A percentile compares a stretch with the other conserved stretches of the same genome.
phyloP scores from a whole-genome alignment of 768 basidiomycete genomes.

The Suillus subluteus region DNA sequence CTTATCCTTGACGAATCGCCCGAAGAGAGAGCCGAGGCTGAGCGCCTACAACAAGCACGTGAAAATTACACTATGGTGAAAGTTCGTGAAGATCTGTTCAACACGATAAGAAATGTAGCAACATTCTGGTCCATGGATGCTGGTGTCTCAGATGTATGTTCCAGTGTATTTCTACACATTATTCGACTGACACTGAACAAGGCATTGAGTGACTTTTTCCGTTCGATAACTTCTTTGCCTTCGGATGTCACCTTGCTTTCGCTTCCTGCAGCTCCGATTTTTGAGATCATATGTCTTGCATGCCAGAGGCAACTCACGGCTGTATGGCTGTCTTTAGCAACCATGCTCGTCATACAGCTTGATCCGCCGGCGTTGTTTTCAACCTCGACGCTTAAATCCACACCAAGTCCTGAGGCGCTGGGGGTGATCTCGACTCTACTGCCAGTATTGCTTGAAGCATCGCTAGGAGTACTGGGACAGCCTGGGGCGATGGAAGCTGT shows the following conservation, averaged over 20 bases:
- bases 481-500: slow-evolving; percentile 75
- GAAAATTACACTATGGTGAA: slow-evolving; percentile 64
- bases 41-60: slow-evolving; percentile 60
- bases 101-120: slow-evolving; percentile 60
- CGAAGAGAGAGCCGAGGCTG: slow-evolving; percentile 52
- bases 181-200: slow-evolving; percentile 29
- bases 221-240: slow-evolving; percentile 82
- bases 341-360: slow-evolving; percentile 80
- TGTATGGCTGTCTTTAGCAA: slow-evolving; percentile 83
- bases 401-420: slow-evolving; percentile 58
- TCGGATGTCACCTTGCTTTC: slow-evolving; percentile 79
- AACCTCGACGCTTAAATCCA: slow-evolving; percentile 47
- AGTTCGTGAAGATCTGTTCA: slow-evolving; percentile 69
- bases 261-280: slow-evolving; percentile 77
- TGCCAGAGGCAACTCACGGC: slow-evolving; percentile 73
- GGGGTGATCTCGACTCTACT: slow-evolving; percentile 58
- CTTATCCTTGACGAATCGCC: slow-evolving; percentile 60
- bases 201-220: slow-evolving; percentile 84
- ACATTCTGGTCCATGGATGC: slow-evolving; percentile 83
- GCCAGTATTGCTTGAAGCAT: slow-evolving; percentile 60
- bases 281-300: slow-evolving; percentile 78
- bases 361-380: slow-evolving; percentile 62
- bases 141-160: slow-evolving; percentile 73
- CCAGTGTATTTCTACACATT: slow-evolving; percentile 12
- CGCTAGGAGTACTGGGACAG: slow-evolving; percentile 53